Base-by-base conservation (phyloP, 192 early-diverging fungal species). In the Dissophora ornata region DNA sequence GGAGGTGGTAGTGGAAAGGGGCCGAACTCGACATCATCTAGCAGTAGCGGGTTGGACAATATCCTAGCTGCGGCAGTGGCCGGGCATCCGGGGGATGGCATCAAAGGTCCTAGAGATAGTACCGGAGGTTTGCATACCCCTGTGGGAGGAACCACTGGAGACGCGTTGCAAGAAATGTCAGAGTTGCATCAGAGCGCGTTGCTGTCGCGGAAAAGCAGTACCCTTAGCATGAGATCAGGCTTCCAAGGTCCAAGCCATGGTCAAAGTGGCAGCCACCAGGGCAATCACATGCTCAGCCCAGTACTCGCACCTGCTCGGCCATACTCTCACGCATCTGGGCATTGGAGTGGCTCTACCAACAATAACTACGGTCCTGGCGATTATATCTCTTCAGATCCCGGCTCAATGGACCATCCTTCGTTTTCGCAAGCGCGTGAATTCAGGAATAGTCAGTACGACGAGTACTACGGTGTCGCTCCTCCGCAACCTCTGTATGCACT, bases 131-230 rank as follows among this genome's bases (percentile, higher is more conserved):
- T n/a, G n/a, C n/a, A n/a, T n/a, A n/a, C n/a, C n/a, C n/a, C n/a
- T n/a, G n/a, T n/a, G n/a, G n/a, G n/a, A n/a, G n/a, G n/a, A n/a
- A n/a, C n/a, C n/a, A n/a, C n/a, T 19, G 52, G 29, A 33, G 29
- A n/a, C 50, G 40, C 52, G 11, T 26, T 67, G 3, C 73, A 77
- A 22, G 71, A 61, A 11, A 77, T 77, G 71, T 38, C 71, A 2
- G 71, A 77, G 21, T 51, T 62, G 26, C 71, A 67, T 22, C 63
- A 62, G 34, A 62, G 21, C 22, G 41, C 38, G 1, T 21, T 62
- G 11, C 18, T 67, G 29, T 30, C 71, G 0, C 30, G 71, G 26
- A 53, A 32, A 50, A 57, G 59, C 7, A 77, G 73, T 21, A 62
- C 64, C 4, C 44, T 67, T 13, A 66, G 62, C 26, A 19, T 75